phyloP scores from a whole-genome alignment of 164 flowering plant genomes.

The Cinnamomum micranthum region DNA sequence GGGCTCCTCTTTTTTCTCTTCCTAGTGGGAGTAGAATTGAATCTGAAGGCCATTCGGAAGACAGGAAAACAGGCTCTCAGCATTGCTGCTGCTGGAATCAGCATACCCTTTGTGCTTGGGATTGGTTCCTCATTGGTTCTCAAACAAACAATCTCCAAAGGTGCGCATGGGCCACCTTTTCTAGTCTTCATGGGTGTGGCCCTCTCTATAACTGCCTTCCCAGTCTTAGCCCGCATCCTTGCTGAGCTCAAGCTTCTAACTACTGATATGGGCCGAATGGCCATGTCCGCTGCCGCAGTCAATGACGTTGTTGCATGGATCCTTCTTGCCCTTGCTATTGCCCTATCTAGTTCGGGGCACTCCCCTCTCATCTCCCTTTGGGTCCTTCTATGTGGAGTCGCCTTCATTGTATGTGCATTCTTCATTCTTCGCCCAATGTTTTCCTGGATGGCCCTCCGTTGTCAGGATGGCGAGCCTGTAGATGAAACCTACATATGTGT shows the following conservation, averaged over 20 bases:
- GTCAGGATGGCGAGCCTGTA: conserved; percentile 67
- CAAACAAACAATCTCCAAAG: conserved; percentile 47
- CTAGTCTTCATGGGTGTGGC: conserved; percentile 87
- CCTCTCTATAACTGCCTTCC: conserved; percentile 83
- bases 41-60: conserved; percentile 39
- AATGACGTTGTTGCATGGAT: conserved; percentile 90
- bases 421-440: conserved; percentile 43
- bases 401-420: conserved; percentile 29
- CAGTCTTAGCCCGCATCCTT: conserved; percentile 76
- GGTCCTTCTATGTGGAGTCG: conserved; percentile 54
- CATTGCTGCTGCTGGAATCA: conserved; percentile 67
- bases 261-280: conserved; percentile 71
- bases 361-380: conserved; percentile 53
- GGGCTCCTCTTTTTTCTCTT: conserved; percentile 79
- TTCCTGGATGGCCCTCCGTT: conserved; percentile 45
- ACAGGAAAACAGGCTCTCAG: conserved; percentile 56
- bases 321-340: conserved; percentile 71
- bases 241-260: conserved; percentile 81
- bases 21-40: conserved; percentile 67
- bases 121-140: conserved; percentile 60
- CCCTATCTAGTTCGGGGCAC: conserved; percentile 46
- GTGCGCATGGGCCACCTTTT: conserved; percentile 42
- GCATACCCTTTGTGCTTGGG: conserved; percentile 61
- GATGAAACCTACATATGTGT: conserved; percentile 59
- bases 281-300: conserved; percentile 92